These are phyloP conservation scores for Sarocladiaceae sp. DNA, from an alignment of 2,329 filamentous ascomycete genomes.

Conservation along the genomic window DNA sequence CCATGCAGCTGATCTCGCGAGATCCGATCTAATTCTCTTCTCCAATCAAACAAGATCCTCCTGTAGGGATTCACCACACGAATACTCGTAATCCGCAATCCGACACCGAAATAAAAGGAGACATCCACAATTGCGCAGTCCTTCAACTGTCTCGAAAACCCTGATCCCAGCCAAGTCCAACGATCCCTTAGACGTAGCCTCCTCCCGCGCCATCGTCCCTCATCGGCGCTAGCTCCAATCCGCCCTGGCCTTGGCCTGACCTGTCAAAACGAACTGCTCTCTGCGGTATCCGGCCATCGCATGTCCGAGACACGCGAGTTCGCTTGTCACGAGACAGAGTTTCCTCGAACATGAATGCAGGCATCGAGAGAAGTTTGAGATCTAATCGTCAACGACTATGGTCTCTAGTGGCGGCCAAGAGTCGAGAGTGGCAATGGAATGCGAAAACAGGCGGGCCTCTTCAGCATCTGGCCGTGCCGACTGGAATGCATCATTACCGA, in stretches of 20 bases:
- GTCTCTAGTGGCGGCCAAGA: not conserved
- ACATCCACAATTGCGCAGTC: no score
- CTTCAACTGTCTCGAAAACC: not conserved
- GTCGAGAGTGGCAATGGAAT: not conserved
- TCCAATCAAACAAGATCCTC: no score
- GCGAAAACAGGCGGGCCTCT: not conserved
- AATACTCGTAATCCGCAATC: not conserved
- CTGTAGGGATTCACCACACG: no score
- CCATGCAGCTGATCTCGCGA: no score
- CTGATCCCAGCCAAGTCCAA: not conserved
- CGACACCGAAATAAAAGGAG: no score
- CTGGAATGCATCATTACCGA: constrained; percentile 4
- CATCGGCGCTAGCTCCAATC: constrained; percentile 6
- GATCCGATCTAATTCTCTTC: no score
- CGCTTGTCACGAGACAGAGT: no score
- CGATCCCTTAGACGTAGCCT: constrained; percentile 8
- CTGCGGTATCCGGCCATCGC: no score
- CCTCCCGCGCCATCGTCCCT: not conserved
- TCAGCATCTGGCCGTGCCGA: not conserved
- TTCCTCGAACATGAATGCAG: not conserved
- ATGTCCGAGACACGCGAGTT: constrained; percentile 1
- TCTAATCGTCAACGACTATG: not conserved
- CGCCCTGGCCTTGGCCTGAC: no score
- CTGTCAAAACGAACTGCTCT: no score
- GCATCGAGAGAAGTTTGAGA: not conserved